These are phyloP conservation scores for Neofusicoccum laricinum DNA, from an alignment of 2,329 filamentous ascomycete genomes.

Conservation along the genomic window DNA sequence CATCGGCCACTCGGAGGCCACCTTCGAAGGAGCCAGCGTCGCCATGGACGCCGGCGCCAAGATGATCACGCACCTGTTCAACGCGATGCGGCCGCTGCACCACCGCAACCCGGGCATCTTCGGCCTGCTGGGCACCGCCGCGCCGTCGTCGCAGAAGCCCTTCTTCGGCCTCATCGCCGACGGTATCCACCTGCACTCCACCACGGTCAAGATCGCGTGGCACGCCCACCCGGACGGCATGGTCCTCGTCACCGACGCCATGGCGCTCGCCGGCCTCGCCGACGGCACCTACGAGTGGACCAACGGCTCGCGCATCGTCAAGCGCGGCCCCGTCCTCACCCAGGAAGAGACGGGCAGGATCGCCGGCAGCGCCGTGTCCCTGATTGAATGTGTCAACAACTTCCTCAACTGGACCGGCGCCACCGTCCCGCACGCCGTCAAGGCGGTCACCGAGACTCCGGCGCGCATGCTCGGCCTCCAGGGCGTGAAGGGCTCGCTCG, in stretches of 20 bases:
- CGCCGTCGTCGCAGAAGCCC: constrained; percentile 49
- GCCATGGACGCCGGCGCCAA: constrained; percentile 73
- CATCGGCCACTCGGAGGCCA: constrained; percentile 83
- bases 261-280: constrained; percentile 79
- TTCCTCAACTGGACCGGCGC: constrained; percentile 73
- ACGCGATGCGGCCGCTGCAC: constrained; percentile 86
- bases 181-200: constrained; percentile 85
- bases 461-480: constrained; percentile 71
- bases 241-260: constrained; percentile 88
- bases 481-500: constrained; percentile 60
- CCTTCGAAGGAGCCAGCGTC: constrained; percentile 73
- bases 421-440: constrained; percentile 65
- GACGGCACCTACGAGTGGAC: constrained; percentile 86
- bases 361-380: constrained; percentile 59
- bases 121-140: constrained; percentile 65
- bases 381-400: constrained; percentile 82
- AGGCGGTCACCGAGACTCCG: constrained; percentile 72
- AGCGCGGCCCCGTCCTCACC: constrained; percentile 69
- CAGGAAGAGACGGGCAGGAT: constrained; percentile 69
- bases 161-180: constrained; percentile 90
- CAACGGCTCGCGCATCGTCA: constrained; percentile 66
- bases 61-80: constrained; percentile 94
- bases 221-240: constrained; percentile 81
- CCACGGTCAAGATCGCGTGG: constrained; percentile 84
- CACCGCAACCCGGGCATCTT: constrained; percentile 91